Base-by-base conservation (phyloP, 139 green algal species). In the Asterochloris sp. region DNA sequence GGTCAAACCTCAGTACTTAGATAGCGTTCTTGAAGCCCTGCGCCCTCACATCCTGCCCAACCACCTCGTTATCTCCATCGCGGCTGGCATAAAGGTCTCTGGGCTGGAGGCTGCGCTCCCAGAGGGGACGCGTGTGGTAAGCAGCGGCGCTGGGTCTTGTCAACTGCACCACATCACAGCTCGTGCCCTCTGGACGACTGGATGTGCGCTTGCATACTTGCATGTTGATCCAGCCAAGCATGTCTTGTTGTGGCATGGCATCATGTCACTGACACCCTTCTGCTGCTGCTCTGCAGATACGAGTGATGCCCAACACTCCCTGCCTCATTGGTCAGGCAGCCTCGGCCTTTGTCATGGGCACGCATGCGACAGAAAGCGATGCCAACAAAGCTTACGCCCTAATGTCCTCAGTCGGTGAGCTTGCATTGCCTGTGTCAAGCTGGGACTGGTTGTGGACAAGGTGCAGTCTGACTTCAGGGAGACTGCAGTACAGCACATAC, bases 281-380 rank as follows among this genome's bases (percentile, higher is more conserved):
- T 54, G 13, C n/a, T 71, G 11, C 8, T 80, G 76, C 29, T 71
- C 83, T 74, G 26, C 88, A 92, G 27, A 85, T 97, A 16, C 88
- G 95, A 24, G 95, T 98, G 19, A 99, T 99, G 96, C 96, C 96
- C 29, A 99, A 99, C 92, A 99, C 95, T 0, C 95, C 96, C n/a
- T 98, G 95, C 86, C 88, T 98, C 24, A 94, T 98, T 28, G 76
- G 84, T 23, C 68, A 87, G n/a, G 83, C 83, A 78, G 88, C 88
- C 13, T 87, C 80, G 16, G 83, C 84, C 0, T 89, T 85, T 76
- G 83, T 86, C 19, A 61, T 89, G 24, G 85, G 85, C 74, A 83
- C 77, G 17, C 60, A 87, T 69, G 87, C 85, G 26, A 85, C 76
- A 11, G 61, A 85, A 12, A 87, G 89, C 17, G 92, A 98, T 69